These are phyloP conservation scores for Nothomitra cinnamomea DNA, from an alignment of 2,329 filamentous ascomycete species.

Conservation along the genomic window DNA sequence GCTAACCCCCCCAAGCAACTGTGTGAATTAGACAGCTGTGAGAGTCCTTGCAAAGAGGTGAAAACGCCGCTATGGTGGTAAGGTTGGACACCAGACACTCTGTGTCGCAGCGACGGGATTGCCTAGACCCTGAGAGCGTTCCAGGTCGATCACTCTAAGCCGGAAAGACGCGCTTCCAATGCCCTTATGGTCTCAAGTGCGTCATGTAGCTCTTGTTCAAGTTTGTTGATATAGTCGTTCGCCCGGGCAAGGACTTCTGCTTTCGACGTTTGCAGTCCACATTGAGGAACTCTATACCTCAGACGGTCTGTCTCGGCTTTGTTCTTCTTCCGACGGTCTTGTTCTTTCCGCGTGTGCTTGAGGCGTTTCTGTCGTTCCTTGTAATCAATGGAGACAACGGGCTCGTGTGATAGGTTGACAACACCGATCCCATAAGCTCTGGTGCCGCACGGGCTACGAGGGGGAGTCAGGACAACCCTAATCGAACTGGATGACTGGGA, in stretches of 20 bases:
- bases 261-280: neutral
- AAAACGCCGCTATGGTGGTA: too few species aligned
- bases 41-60: too few species aligned
- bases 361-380: neutral
- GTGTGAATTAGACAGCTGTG: too few species aligned
- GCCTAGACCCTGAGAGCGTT: neutral
- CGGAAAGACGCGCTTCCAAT: neutral
- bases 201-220: neutral
- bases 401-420: neutral
- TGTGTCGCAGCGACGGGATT: too few species aligned
- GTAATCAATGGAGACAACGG: neutral
- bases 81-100: too few species aligned
- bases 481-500: neutral
- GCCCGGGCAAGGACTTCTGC: constrained; percentile 1
- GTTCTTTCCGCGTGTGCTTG: neutral
- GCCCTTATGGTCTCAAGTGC: neutral
- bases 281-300: neutral
- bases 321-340: constrained; percentile 3
- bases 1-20: too few species aligned
- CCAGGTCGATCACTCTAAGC: neutral
- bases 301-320: constrained; percentile 1
- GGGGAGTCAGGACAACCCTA: neutral
- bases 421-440: neutral
- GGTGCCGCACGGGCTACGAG: neutral
- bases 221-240: neutral